phyloP scores from a whole-genome alignment of 805 yeast species.

The Saitoella complicata region DNA sequence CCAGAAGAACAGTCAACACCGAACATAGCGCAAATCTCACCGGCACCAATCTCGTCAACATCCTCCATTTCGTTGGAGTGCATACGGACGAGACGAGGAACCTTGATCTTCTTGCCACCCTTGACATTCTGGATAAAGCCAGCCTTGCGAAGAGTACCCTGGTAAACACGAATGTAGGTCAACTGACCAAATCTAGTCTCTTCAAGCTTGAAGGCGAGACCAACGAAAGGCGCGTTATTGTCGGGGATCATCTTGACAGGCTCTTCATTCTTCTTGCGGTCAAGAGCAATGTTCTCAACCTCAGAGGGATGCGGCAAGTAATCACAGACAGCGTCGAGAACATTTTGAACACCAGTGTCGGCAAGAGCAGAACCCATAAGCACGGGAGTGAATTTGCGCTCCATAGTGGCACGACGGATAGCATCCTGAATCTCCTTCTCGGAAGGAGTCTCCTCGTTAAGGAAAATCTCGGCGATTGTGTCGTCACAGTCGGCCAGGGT shows the following conservation, averaged over 20 bases:
- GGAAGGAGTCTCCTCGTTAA: constrained; percentile 82
- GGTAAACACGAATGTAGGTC: constrained; percentile 92
- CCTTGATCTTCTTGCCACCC: constrained; percentile 84
- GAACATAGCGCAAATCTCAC: constrained; percentile 98
- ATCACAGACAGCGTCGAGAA: constrained; percentile 88
- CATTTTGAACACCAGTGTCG: constrained; percentile 89
- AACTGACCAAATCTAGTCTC: constrained; percentile 97
- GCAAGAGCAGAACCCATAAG: constrained; percentile 98
- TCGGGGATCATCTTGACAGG: constrained; percentile 65
- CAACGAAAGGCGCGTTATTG: constrained; percentile 66
- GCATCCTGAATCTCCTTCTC: constrained; percentile 71
- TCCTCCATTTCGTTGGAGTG: constrained; percentile 99
- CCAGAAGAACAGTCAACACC: constrained; percentile 99
- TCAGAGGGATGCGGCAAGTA: constrained; percentile 92
- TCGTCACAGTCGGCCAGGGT: constrained; percentile 97
- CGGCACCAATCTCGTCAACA: constrained; percentile 85
- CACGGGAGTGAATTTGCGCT: constrained; percentile 96
- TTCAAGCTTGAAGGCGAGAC: constrained; percentile 95
- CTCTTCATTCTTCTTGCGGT: constrained; percentile 40
- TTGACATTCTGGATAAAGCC: constrained; percentile 74
- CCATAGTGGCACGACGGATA: constrained; percentile 88
- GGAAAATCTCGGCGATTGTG: constrained; percentile 80
- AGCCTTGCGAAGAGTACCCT: constrained; percentile 88
- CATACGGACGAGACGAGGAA: constrained; percentile 91
- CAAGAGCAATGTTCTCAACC: constrained; percentile 78